Evolutionary conservation across 805 yeast species (phyloP).

Genomic region (Cyberlindnera subsufficiens): DNA sequence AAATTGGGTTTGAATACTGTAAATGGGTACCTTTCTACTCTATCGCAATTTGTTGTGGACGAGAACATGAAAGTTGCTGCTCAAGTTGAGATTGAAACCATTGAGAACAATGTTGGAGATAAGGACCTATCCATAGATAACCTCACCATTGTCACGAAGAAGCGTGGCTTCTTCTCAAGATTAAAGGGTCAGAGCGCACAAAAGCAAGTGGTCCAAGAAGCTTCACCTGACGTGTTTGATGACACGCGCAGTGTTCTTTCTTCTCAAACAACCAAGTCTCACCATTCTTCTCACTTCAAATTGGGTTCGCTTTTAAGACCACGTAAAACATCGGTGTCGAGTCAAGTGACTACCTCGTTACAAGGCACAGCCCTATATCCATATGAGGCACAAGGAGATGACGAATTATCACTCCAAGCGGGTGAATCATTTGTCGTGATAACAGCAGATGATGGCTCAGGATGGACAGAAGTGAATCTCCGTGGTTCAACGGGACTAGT

Average conservation of each 20-base stretch:
- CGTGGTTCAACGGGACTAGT: conserved; percentile 66
- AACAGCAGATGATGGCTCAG: conserved; percentile 73
- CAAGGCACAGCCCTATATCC: conserved; percentile 40
- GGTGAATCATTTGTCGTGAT: conserved; percentile 59
- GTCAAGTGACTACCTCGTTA: conserved; percentile 17
- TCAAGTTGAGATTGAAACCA: conserved; percentile 87
- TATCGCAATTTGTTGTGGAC: conserved; percentile 61
- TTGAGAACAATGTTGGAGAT: conserved; percentile 78
- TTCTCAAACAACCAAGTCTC: conserved; percentile 8
- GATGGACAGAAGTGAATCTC: conserved; percentile 72
- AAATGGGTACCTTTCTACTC: conserved; percentile 41
- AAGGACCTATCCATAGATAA: conserved; percentile 58
- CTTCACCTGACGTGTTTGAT: conserved; percentile 7
- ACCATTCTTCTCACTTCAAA: conserved; percentile 12
- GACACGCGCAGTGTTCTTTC: conserved; percentile 21
- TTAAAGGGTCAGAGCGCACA: conserved; percentile 18
- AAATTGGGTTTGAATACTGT: conserved; percentile 35
- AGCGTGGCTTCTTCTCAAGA: conserved; percentile 51
- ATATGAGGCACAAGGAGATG: conserved; percentile 56
- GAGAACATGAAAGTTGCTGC: conserved; percentile 70
- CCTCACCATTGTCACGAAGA: conserved; percentile 43
- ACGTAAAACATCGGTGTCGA: conserved; percentile 9
- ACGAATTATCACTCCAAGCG: conserved; percentile 57
- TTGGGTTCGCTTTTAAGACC: conserved; percentile 18
- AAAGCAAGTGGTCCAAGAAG: conserved; percentile 11